Percentiles rank a stretch among this genome's conserved stretches.
Conservation (phyloP, 2,329 filamentous ascomycete genomes). For the Calonectria honghensis region DNA sequence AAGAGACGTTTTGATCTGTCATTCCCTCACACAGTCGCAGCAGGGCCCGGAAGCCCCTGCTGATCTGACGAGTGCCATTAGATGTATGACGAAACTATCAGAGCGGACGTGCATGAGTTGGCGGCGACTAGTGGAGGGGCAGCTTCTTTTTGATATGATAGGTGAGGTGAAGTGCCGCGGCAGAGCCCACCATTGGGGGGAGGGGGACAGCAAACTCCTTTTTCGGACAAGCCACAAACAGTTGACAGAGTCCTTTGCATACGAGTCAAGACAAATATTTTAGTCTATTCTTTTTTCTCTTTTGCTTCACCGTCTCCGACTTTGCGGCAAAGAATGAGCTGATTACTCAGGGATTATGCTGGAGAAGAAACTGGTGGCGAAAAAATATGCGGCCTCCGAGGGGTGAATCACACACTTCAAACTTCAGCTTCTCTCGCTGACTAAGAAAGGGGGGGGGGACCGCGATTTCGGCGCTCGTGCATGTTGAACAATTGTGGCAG, state of each 20-base stretch:
- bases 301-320: not conserved
- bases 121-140: not conserved
- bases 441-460: not conserved
- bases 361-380: not conserved
- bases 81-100: not conserved
- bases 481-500: not conserved
- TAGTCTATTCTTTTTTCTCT: not conserved
- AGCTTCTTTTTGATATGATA: too few species aligned
- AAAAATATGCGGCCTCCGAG: not conserved
- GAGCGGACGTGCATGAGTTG: not conserved
- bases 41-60: not conserved
- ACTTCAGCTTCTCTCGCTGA: not conserved
- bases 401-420: not conserved
- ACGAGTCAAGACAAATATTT: not conserved
- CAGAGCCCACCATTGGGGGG: not conserved
- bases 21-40: not conserved
- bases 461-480: not conserved
- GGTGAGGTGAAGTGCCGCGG: not conserved
- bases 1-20: not conserved
- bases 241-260: not conserved
- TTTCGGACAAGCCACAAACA: not conserved
- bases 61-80: conserved; percentile 12
- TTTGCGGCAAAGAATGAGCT: not conserved
- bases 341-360: not conserved
- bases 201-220: not conserved